Conservation (phyloP, 768 basidiomycete species). For the Phanerochaete sordida region DNA sequence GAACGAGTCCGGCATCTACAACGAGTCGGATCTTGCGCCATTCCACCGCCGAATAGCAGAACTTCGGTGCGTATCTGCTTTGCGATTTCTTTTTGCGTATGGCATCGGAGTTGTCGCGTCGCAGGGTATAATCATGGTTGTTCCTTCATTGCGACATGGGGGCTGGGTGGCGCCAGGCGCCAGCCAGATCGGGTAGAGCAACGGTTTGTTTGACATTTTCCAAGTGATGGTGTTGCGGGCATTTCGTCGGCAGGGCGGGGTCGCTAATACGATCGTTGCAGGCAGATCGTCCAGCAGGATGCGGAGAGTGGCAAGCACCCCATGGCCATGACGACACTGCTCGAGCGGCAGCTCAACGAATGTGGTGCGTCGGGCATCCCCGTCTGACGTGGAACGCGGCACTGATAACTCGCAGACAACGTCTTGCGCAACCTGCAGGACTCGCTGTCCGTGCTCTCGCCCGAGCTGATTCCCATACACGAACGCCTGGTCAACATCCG, state of each 20-base stretch:
- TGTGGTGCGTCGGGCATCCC: slow-evolving; percentile 60
- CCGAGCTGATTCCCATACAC: slow-evolving; percentile 89
- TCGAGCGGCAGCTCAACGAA: slow-evolving; percentile 88
- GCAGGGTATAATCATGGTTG: background rate
- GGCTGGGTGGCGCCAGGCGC: background rate
- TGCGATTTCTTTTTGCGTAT: background rate
- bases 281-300: slow-evolving; percentile 78
- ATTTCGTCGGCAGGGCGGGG: background rate
- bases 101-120: background rate
- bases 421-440: slow-evolving; percentile 77
- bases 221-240: slow-evolving; percentile 1
- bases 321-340: slow-evolving; percentile 80
- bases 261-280: slow-evolving; percentile 6
- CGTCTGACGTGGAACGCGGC: background rate
- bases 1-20: slow-evolving; percentile 95
- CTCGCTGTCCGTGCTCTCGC: slow-evolving; percentile 81
- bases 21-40: slow-evolving; percentile 84
- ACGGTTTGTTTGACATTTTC: slow-evolving; percentile 2
- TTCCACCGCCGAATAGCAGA: slow-evolving; percentile 81
- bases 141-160: background rate
- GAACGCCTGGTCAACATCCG: slow-evolving; percentile 84
- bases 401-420: slow-evolving; percentile 45
- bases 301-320: slow-evolving; percentile 79
- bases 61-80: slow-evolving; percentile 45
- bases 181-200: background rate